Percentiles rank a stretch among this genome's conserved stretches.
Evolutionary conservation across 2,329 filamentous ascomycete species (phyloP).

Genomic region (Aphanoascus verrucosus): DNA sequence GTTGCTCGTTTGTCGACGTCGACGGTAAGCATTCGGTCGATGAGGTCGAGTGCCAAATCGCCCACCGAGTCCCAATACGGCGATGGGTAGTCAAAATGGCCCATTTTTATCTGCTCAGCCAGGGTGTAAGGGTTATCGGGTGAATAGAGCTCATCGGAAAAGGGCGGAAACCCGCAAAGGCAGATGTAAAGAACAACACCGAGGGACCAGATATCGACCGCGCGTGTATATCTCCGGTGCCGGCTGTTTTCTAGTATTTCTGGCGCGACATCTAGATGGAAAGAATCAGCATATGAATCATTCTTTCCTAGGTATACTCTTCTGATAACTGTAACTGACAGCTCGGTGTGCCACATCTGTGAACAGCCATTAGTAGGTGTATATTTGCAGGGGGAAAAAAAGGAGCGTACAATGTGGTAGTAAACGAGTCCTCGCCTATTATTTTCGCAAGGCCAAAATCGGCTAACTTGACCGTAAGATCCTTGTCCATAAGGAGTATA

Average conservation of each 20-base stretch:
- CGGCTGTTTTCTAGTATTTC: constrained; percentile 79
- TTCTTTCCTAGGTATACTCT: not conserved
- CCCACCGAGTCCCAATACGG: constrained; percentile 90
- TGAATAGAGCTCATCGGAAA: constrained; percentile 83
- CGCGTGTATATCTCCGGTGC: constrained; percentile 81
- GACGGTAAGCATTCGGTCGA: constrained; percentile 88
- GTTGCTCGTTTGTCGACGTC: constrained; percentile 74
- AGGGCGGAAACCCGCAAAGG: constrained; percentile 90
- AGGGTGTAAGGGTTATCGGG: constrained; percentile 74
- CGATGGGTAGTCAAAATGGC: constrained; percentile 85
- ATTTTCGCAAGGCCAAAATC: constrained; percentile 98
- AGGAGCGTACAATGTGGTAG: constrained; percentile 63
- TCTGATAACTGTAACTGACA: constrained; percentile 39
- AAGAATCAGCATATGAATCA: not conserved
- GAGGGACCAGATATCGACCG: constrained; percentile 91
- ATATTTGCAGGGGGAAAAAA: not conserved
- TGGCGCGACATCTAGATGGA: constrained; percentile 63
- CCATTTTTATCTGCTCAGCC: constrained; percentile 79
- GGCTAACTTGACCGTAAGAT: constrained; percentile 78
- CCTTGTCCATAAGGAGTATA: constrained; percentile 76
- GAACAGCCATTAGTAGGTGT: constrained; percentile 19
- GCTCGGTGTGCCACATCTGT: constrained; percentile 76
- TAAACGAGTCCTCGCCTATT: constrained; percentile 96
- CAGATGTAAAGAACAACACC: constrained; percentile 98
- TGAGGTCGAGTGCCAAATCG: constrained; percentile 80